Evolutionary conservation across 129 eudicot genomes (phyloP).

Genomic region (Escallonia rubra): DNA sequence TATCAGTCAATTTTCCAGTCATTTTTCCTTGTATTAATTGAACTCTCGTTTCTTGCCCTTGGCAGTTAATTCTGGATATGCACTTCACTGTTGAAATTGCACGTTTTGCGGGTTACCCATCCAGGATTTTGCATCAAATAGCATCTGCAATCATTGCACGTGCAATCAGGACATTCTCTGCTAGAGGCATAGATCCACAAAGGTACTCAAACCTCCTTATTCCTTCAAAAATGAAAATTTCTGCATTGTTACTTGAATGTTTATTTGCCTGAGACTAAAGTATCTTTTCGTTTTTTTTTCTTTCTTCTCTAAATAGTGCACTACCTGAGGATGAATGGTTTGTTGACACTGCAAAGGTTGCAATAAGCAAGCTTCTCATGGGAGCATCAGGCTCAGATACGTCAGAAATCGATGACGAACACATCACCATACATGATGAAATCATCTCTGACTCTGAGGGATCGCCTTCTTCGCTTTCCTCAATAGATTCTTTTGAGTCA

Average conservation of each 20-base stretch:
- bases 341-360: slow-evolving; percentile 90
- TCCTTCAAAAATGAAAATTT: neutral
- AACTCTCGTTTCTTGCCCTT: slow-evolving; percentile 6
- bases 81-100: slow-evolving; percentile 98
- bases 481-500: slow-evolving; percentile 64
- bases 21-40: neutral
- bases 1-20: neutral
- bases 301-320: slow-evolving; percentile 24
- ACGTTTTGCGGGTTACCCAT: slow-evolving; percentile 84
- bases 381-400: slow-evolving; percentile 76
- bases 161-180: slow-evolving; percentile 83
- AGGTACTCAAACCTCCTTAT: slow-evolving; percentile 39
- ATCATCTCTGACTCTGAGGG: slow-evolving; percentile 69
- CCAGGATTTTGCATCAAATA: slow-evolving; percentile 70
- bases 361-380: slow-evolving; percentile 72
- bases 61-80: slow-evolving; percentile 92
- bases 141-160: slow-evolving; percentile 87
- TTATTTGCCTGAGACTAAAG: too few species aligned
- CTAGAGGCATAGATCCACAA: slow-evolving; percentile 82
- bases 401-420: slow-evolving; percentile 80
- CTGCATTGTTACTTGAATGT: neutral
- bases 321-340: slow-evolving; percentile 98
- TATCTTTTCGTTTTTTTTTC: neutral
- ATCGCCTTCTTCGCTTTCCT: slow-evolving; percentile 76
- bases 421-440: slow-evolving; percentile 58